Conservation (phyloP, 495 filamentous ascomycete genomes). For the Rhypophila decipiens region DNA sequence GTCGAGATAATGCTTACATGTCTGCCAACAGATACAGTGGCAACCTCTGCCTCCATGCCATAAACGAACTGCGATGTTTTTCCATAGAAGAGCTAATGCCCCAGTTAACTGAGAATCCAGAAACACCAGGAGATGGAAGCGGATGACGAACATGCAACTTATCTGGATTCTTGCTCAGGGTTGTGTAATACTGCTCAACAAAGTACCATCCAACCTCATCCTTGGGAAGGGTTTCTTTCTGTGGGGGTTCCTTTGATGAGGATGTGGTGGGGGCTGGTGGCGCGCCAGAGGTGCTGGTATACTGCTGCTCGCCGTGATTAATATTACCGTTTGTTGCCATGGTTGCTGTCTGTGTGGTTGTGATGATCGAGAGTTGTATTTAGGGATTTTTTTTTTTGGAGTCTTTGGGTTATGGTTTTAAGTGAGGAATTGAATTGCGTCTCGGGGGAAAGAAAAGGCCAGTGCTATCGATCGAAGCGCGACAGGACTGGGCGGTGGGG, state of each 20-base stretch:
- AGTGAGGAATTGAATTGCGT: not conserved
- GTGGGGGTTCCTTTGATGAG: conserved; percentile 11
- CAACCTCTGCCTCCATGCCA: conserved; percentile 79
- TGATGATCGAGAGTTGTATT: conserved; percentile 3
- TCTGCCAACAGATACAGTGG: conserved; percentile 75
- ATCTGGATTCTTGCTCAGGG: conserved; percentile 85
- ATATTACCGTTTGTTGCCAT: conserved; percentile 47
- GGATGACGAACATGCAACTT: conserved; percentile 82
- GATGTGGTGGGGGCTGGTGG: conserved; percentile 16
- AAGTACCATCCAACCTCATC: conserved; percentile 99
- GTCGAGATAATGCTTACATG: conserved; percentile 50
- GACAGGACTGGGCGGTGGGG: not conserved
- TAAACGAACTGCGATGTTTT: conserved; percentile 78
- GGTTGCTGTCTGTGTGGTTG: conserved; percentile 16
- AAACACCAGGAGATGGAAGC: too few species aligned
- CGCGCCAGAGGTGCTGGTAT: conserved; percentile 14
- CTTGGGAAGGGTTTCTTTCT: conserved; percentile 44
- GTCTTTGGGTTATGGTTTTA: not conserved
- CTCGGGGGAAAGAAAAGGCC: not conserved
- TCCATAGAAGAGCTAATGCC: conserved; percentile 64
- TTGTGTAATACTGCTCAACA: conserved; percentile 98
- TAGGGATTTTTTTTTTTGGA: not conserved
- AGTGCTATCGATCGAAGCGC: not conserved
- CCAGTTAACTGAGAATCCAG: too few species aligned
- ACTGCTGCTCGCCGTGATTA: conserved; percentile 22